Evolutionary conservation across 163 green algal genomes (phyloP).

Genomic region (Prototheca cutis): DNA sequence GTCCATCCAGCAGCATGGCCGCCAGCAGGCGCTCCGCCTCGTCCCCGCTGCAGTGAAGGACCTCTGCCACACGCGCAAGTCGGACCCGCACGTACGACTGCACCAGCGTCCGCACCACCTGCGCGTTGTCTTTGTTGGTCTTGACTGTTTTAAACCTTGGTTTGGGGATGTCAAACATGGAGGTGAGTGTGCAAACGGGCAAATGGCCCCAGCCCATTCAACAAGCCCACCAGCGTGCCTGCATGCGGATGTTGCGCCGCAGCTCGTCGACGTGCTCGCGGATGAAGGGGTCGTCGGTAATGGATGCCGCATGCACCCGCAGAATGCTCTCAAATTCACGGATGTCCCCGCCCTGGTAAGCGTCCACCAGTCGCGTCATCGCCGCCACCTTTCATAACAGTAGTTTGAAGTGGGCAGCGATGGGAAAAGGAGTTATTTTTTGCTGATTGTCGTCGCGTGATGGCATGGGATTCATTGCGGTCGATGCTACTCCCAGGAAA

Average conservation of each 20-base stretch:
- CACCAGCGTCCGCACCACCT: constrained; percentile 64
- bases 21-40: constrained; percentile 92
- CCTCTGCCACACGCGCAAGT: constrained; percentile 71
- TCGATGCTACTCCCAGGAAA: too few relatives aligned
- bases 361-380: constrained; percentile 92
- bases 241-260: constrained; percentile 84
- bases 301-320: constrained; percentile 45
- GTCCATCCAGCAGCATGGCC: constrained; percentile 84
- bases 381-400: constrained; percentile 45
- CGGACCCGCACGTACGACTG: constrained; percentile 83
- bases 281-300: constrained; percentile 91
- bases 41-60: constrained; percentile 76
- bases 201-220: too few relatives aligned
- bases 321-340: constrained; percentile 88
- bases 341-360: constrained; percentile 90
- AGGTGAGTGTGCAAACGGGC: too few relatives aligned
- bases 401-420: too few relatives aligned
- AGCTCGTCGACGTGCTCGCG: constrained; percentile 89
- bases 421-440: too few relatives aligned
- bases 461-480: too few relatives aligned
- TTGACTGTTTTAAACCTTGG: too few relatives aligned
- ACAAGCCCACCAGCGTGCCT: too few relatives aligned
- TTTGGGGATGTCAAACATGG: too few relatives aligned
- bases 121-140: too few relatives aligned
- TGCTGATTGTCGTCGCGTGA: too few relatives aligned